phyloP scores from a whole-genome alignment of 805 yeast genomes.

The Zygosaccharomyces pseudorouxii region DNA sequence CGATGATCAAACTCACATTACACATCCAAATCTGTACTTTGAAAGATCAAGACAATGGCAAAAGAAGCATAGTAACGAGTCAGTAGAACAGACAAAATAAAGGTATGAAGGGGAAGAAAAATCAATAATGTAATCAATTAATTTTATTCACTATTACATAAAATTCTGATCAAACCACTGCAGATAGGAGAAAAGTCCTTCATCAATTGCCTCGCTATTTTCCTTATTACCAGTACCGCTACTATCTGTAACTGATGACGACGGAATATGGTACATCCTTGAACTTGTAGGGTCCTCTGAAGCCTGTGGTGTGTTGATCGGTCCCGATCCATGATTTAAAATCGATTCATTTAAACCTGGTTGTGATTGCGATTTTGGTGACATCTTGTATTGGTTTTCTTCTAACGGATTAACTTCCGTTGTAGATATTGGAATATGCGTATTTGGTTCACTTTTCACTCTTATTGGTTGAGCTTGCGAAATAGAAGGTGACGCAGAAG shows the following conservation, averaged over 20 bases:
- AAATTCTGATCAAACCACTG: slow-evolving; percentile 50
- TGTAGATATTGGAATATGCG: neutral
- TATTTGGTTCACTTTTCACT: neutral
- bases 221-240: slow-evolving; percentile 6
- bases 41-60: slow-evolving; percentile 66
- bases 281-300: neutral
- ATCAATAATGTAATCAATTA: neutral
- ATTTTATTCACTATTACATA: slow-evolving; percentile 1
- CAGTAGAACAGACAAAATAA: neutral
- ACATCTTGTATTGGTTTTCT: neutral
- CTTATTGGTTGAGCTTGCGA: neutral
- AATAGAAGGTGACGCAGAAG: no score
- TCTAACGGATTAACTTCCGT: neutral
- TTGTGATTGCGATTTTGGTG: neutral
- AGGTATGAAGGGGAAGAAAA: no score
- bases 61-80: slow-evolving; percentile 24
- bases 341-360: neutral
- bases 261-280: neutral
- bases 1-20: slow-evolving; percentile 56
- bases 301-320: neutral
- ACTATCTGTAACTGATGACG: neutral
- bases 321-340: neutral
- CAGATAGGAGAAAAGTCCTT: slow-evolving; percentile 41
- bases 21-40: slow-evolving; percentile 85
- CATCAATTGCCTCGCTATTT: slow-evolving; percentile 15